These are phyloP conservation scores for Debaryomyces maramus DNA, from an alignment of 805 yeast species.

Conservation along the genomic window DNA sequence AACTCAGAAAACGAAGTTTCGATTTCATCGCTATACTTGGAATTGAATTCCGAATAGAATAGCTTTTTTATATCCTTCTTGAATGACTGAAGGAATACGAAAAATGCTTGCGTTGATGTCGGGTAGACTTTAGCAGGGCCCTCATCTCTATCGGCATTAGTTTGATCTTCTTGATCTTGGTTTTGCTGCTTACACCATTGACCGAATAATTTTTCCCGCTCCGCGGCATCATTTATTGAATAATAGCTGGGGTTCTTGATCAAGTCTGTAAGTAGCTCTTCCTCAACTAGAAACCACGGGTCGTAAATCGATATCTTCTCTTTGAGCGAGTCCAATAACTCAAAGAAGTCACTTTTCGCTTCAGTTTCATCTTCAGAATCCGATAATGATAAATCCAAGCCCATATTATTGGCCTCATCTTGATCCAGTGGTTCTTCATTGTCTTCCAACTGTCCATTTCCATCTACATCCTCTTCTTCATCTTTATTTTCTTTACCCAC, in stretches of 20 bases:
- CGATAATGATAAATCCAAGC: neutral
- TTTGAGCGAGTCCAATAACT: conserved; percentile 24
- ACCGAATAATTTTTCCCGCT: conserved; percentile 24
- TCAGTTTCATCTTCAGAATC: conserved; percentile 7
- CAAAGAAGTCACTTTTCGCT: conserved; percentile 19
- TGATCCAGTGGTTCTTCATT: too few relatives aligned
- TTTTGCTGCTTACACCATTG: conserved; percentile 22
- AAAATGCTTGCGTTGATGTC: conserved; percentile 20
- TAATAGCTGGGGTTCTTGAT: conserved; percentile 29
- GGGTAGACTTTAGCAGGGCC: conserved; percentile 16
- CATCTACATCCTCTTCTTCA: neutral
- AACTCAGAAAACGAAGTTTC: conserved; percentile 10
- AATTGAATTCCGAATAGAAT: conserved; percentile 29
- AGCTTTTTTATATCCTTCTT: conserved; percentile 28
- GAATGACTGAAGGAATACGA: conserved; percentile 26
- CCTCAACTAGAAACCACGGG: conserved; percentile 41
- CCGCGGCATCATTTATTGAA: conserved; percentile 16
- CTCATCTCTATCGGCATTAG: conserved; percentile 1
- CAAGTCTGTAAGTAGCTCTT: conserved; percentile 30
- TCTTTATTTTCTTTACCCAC: neutral
- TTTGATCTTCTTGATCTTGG: conserved; percentile 3
- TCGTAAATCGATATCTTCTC: conserved; percentile 31
- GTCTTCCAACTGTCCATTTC: too few relatives aligned
- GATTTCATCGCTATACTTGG: conserved; percentile 14
- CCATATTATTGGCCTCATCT: conserved; percentile 3